Conservation (phyloP, 2,329 filamentous ascomycete genomes). For the Colletotrichum chlorophyti region DNA sequence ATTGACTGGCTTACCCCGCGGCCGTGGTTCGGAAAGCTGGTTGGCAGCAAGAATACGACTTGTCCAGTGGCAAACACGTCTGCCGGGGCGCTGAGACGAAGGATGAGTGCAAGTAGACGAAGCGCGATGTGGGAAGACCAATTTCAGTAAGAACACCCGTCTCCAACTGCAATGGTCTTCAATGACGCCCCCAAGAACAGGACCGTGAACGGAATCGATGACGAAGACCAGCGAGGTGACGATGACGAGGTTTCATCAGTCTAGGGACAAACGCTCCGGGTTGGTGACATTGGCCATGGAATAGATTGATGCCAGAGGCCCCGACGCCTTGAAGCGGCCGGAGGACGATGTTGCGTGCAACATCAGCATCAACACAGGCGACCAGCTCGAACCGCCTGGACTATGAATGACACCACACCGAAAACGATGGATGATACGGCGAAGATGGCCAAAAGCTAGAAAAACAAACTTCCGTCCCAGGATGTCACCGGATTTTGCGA, state of each 20-base stretch:
- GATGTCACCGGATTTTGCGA: slow-evolving; percentile 52
- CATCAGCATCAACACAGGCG: not conserved
- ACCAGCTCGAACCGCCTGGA: slow-evolving; percentile 25
- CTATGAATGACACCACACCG: slow-evolving; percentile 42
- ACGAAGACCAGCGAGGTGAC: slow-evolving; percentile 46
- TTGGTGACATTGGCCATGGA: slow-evolving; percentile 45
- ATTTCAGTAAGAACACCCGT: slow-evolving; percentile 57
- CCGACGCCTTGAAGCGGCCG: slow-evolving; percentile 52
- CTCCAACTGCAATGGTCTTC: slow-evolving; percentile 48
- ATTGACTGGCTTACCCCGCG: slow-evolving; percentile 11
- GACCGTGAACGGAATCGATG: slow-evolving; percentile 49
- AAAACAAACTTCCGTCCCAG: slow-evolving; percentile 46
- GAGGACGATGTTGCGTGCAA: slow-evolving; percentile 38
- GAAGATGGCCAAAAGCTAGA: slow-evolving; percentile 45
- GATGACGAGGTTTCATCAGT: slow-evolving; percentile 39
- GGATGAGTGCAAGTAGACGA: not conserved
- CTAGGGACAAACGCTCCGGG: slow-evolving; percentile 43
- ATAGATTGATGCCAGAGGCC: slow-evolving; percentile 53
- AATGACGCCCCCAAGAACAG: slow-evolving; percentile 50
- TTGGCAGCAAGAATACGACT: slow-evolving; percentile 36
- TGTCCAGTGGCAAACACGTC: slow-evolving; percentile 35
- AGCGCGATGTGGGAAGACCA: slow-evolving; percentile 20
- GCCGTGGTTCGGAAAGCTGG: slow-evolving; percentile 35
- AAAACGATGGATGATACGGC: slow-evolving; percentile 48
- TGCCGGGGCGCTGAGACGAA: slow-evolving; percentile 36